Base-by-base conservation (phyloP, 192 early-diverging fungal species). In the Coemansia brasiliensis region DNA sequence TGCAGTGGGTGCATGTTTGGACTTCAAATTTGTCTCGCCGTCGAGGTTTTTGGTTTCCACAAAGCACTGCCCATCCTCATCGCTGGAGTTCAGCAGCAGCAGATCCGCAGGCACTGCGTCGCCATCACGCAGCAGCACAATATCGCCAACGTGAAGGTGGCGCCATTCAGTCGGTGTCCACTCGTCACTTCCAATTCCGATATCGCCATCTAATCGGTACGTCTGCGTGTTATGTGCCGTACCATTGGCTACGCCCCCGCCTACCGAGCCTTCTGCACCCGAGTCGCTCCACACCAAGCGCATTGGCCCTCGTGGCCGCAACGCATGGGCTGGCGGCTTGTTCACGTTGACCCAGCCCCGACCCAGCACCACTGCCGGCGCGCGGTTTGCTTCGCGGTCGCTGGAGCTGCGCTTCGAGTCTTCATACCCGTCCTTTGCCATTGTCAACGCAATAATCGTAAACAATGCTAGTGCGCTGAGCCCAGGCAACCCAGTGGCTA, bases 21-120 rank as follows among this genome's bases (percentile, higher is more conserved):
- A 85, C 74, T 99, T 99, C 27, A 99, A 80, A 62, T 97, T 99
- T 7, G 96, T 99, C 67, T 99, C 96, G 55, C 96, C 96, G 57
- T 99, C 96, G 37, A 99, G 83, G 63, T 96, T 95, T 61, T 99
- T 96, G 0, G 96, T 99, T 72, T 99, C 96, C n/a, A 96, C 83
- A 71, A 91, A 97, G 55, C 92, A 95, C 0, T 90, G 65, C 41
- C 87, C 86, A 57, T 94, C 92, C 3, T 83, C 75, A 46, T 94
- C 96, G 20, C 88, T 91, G 12, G 93, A 87, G 5, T 86, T 82
- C 6, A 99, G 81, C 67, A 97, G 84, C 16, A 96, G 73, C 22
- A 98, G 63, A 77, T 99, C 96, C 2, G 93, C 96, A 0, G 96
- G 96, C 38, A 98, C 87, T 10, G 87, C 56, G 25, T 95, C 91